Percentiles rank a stretch among this genome's conserved stretches.
phyloP scores from a whole-genome alignment of 75 land plant species.

The Sequoiadendron giganteum region DNA sequence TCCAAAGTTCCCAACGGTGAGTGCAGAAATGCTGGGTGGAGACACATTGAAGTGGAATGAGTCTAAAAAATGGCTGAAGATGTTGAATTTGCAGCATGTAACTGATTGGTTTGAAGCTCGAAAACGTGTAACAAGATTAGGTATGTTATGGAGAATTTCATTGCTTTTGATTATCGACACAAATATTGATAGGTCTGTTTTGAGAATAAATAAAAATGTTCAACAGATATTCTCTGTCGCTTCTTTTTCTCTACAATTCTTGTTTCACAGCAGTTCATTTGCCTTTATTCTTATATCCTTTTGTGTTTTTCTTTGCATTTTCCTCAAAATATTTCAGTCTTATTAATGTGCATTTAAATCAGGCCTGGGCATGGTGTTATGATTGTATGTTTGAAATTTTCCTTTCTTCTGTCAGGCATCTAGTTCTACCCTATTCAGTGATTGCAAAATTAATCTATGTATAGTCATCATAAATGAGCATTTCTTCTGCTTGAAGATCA shows the following conservation, averaged over 20 bases:
- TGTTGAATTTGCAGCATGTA: background rate
- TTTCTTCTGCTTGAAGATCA: background rate
- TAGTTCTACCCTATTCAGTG: background rate
- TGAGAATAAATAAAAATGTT: background rate
- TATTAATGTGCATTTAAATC: background rate
- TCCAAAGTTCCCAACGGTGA: conserved; percentile 7
- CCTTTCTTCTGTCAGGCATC: background rate
- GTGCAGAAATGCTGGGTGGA: background rate
- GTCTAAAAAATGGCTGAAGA: conserved; percentile 6
- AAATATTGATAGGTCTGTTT: background rate
- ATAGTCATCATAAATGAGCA: background rate
- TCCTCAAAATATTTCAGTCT: background rate
- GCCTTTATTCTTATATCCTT: background rate
- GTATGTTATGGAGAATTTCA: background rate
- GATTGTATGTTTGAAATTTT: background rate
- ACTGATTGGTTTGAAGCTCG: conserved; percentile 8
- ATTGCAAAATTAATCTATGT: background rate
- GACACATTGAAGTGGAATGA: conserved; percentile 1
- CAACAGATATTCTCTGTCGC: background rate
- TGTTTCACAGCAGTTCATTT: background rate
- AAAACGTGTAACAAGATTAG: background rate
- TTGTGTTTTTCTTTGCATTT: background rate
- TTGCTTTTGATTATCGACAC: background rate
- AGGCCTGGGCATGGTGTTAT: background rate
- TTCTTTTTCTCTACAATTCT: background rate